Evolutionary conservation across 1,284 basidiomycete genomes (phyloP).

Genomic region (Fereydounia khargensis): DNA sequence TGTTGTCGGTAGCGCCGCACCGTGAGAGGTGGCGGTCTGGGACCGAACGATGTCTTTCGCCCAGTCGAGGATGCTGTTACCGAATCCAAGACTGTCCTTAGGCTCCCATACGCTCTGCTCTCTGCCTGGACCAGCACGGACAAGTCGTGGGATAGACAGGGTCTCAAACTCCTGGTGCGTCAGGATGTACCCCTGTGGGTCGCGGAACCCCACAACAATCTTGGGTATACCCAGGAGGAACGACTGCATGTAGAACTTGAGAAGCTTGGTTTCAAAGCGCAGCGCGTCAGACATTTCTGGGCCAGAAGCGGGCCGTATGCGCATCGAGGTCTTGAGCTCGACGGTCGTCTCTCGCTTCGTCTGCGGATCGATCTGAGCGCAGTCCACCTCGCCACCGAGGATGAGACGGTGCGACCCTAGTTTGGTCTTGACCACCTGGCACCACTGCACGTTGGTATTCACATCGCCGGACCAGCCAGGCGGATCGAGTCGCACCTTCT

Average conservation of each 20-base stretch:
- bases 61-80: constrained; percentile 66
- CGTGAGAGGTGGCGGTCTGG: no score
- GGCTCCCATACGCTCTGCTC: constrained; percentile 78
- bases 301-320: constrained; percentile 64
- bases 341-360: constrained; percentile 62
- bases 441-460: constrained; percentile 94
- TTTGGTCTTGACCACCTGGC: constrained; percentile 84
- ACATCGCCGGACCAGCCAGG: constrained; percentile 75
- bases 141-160: constrained; percentile 54
- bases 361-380: constrained; percentile 61
- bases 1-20: no score
- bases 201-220: constrained; percentile 88
- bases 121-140: constrained; percentile 57
- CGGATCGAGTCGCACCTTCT: constrained; percentile 67
- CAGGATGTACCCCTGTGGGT: constrained; percentile 64
- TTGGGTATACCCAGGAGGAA: constrained; percentile 81
- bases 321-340: constrained; percentile 88
- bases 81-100: constrained; percentile 72
- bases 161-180: constrained; percentile 56
- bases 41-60: constrained; percentile 58
- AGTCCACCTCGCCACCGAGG: constrained; percentile 93
- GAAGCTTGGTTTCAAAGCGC: constrained; percentile 79
- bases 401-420: constrained; percentile 76
- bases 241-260: constrained; percentile 80
- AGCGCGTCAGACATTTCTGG: constrained; percentile 9